Evolutionary conservation across 345 rosid genomes (phyloP), one percentile per base, ranked within the genome.

Genomic region (Lumnitzera littorea): DNA sequence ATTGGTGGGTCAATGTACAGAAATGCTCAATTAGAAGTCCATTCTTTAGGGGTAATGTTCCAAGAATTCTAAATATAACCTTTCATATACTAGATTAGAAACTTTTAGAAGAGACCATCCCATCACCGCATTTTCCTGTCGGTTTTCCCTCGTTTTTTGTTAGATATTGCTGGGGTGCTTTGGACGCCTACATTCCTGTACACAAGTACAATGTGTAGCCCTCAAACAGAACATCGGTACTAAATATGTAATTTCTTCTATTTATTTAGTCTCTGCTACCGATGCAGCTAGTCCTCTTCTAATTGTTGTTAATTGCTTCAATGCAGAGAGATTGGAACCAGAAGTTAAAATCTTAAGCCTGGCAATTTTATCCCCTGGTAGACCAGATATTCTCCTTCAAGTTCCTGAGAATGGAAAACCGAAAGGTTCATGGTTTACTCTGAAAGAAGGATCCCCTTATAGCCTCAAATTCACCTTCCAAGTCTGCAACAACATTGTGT

Each of bases 401-500:
- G 67, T 91, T 56, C 92, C 87, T 0, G 80, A 80, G 74, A 51
- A 72, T 11, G 96, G 91, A 57, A 87, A 81, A 15, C 85, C 86
- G 36, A 74, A 79, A 56, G 96, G 96, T 11, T 65, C 64, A n/a
- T 91, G 96, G 98, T 91, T 91, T 65, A 87, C 95, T 48, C 71
- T 91, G 69, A 89, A 89, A 71, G 98, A 91, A 80, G 95, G 95
- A 24, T 78, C 92, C 65, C 82, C 64, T 12, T 89, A 91, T 73
- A 83, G 71, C 66, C 75, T 91, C 57, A 67, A 80, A 60, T 86
- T 87, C 69, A 63, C 80, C 56, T 85, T 91, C 76, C 73, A 76
- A 52, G 98, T 91, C 48, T 76, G 78, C 73, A 87, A 89, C 76
- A 91, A 91, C 86, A 87, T 91, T 11, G 98, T 91, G 2, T 80